phyloP scores from a whole-genome alignment of 345 rosid genomes.

The Eucalyptus pauciflora region DNA sequence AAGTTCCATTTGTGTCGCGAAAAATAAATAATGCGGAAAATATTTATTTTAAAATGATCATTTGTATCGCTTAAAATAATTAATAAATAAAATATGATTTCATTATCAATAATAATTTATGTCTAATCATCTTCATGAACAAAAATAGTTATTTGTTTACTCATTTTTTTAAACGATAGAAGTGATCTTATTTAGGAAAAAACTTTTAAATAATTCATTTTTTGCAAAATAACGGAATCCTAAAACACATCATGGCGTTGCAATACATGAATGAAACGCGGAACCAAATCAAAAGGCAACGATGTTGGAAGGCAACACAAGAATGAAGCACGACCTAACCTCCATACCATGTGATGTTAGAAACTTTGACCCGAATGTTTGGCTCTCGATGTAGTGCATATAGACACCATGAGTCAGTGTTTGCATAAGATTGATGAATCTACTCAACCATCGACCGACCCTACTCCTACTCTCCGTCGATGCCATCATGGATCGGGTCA shows the following conservation, averaged over 20 bases:
- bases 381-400: background rate
- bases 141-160: too few species aligned
- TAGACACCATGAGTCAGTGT: background rate
- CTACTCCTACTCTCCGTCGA: background rate
- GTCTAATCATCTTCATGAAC: too few species aligned
- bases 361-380: background rate
- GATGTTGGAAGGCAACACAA: background rate
- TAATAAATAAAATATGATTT: too few species aligned
- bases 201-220: too few species aligned
- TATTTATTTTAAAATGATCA: rapidly evolving
- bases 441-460: background rate
- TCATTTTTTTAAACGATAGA: too few species aligned
- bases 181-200: too few species aligned
- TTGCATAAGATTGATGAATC: background rate
- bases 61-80: too few species aligned
- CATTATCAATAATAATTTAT: too few species aligned
- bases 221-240: rapidly evolving
- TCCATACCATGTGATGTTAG: rapidly evolving
- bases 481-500: rapidly evolving
- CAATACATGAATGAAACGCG: background rate
- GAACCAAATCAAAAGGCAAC: background rate
- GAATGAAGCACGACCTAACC: background rate
- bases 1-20: rapidly evolving
- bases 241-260: too few species aligned
- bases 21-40: too few species aligned